Evolutionary conservation across 345 rosid genomes (phyloP).

Genomic region (Eutrema yunnanense): DNA sequence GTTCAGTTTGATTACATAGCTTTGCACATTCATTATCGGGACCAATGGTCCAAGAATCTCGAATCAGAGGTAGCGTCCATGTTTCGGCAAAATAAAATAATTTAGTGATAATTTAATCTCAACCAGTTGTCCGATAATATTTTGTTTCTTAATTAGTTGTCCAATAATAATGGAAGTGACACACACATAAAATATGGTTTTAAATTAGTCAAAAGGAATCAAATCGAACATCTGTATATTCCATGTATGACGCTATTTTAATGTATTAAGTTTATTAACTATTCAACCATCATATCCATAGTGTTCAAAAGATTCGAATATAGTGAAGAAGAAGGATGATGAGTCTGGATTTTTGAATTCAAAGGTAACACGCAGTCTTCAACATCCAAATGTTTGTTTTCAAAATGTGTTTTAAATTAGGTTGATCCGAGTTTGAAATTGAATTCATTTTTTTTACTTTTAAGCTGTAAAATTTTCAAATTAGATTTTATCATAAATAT

Average conservation of each 20-base stretch:
- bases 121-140: neutral
- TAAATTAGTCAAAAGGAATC: neutral
- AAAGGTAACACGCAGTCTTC: no score
- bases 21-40: neutral
- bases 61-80: neutral
- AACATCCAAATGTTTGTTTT: no score
- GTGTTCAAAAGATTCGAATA: neutral
- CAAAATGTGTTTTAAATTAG: no score
- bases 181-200: neutral
- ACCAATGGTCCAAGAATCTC: constrained; percentile 3
- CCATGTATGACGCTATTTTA: neutral
- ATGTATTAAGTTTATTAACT: neutral
- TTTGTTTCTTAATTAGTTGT: neutral
- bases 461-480: no score
- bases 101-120: neutral
- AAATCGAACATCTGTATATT: neutral
- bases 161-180: neutral
- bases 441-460: no score
- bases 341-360: no score
- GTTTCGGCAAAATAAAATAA: neutral
- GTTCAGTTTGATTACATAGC: neutral
- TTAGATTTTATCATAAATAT: no score
- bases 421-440: no score
- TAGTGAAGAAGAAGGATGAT: no score
- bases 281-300: neutral